These are phyloP conservation scores for Dalbergia cultrata DNA, from an alignment of 306 rosid genomes.

Conservation along the genomic window DNA sequence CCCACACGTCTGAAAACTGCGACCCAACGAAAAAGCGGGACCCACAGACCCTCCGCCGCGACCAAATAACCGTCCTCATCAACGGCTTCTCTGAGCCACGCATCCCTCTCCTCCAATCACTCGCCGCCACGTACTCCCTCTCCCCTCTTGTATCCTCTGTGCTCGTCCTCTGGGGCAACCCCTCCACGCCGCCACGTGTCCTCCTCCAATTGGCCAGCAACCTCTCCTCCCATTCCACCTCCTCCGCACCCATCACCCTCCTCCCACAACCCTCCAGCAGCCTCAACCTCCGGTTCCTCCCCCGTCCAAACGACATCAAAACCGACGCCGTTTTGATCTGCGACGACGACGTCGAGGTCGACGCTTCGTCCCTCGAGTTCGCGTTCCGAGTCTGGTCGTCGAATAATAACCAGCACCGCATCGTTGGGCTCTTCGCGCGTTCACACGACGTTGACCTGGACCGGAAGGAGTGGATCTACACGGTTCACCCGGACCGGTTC, in stretches of 20 bases:
- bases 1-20: conserved; percentile 46
- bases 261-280: conserved; percentile 63
- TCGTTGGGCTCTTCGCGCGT: conserved; percentile 79
- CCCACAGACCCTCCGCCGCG: conserved; percentile 54
- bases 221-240: conserved; percentile 49
- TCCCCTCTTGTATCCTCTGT: conserved; percentile 74
- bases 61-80: conserved; percentile 77
- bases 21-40: conserved; percentile 36
- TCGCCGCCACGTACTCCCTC: conserved; percentile 68
- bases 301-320: conserved; percentile 53
- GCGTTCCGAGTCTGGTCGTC: conserved; percentile 69
- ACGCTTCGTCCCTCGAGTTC: conserved; percentile 65
- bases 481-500: conserved; percentile 80
- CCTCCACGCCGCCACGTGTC: conserved; percentile 60
- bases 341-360: conserved; percentile 88
- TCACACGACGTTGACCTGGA: conserved; percentile 79
- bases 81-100: conserved; percentile 89
- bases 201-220: conserved; percentile 51
- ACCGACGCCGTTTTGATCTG: conserved; percentile 79
- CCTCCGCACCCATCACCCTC: conserved; percentile 54
- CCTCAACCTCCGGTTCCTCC: conserved; percentile 83
- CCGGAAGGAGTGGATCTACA: conserved; percentile 79
- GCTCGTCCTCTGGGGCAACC: conserved; percentile 91
- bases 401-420: conserved; percentile 49
- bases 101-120: conserved; percentile 78